Base-by-base conservation (phyloP, 129 eudicot genomes). In the Chrysanthemum lavandulifolium region DNA sequence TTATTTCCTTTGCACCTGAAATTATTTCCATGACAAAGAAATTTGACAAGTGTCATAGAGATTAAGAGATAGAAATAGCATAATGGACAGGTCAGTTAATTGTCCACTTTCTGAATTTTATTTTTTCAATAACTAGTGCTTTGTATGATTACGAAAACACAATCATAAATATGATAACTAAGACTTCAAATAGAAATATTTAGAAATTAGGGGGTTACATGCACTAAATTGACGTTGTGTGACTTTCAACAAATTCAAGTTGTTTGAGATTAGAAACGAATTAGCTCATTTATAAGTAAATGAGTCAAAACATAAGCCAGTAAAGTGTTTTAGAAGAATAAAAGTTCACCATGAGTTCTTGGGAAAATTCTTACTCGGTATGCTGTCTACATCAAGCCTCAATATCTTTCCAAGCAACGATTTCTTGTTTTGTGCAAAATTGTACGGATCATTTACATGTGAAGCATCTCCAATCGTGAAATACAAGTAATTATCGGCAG, bases 391-490 rank as follows among this genome's bases (percentile, higher is more conserved):
- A 73, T 92, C 96, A 61, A 92, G 80, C 84, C 98, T 92, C 87
- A 89, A 56, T 56, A 92, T 82, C 73, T 92, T 92, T 25, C 98
- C 98, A 60, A 92, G 95, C 78, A 92, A 83, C 1, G 95, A 87
- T 72, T 82, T 87, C 86, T 92, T 92, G 82, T 89, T 89, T 62
- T 92, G 98, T 21, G 98, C 78, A 71, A 92, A 92, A 73, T 89
- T 92, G 69, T 83, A 80, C 3, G 95, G 95, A 74, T 85, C 98
- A 1, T 81, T 80, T 31, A 48, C 69, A 61, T 84, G 75, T 18
- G 91, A 94, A 58, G 88, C 96, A 71, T 92, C 98, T 18, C 96
- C 98, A 76, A 83, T 85, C 88, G 79, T 87, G 72, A 87, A 78
- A 84, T 92, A 92, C 78, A 92, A 69, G 81, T 85, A 82, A 51